Evolutionary conservation across 2,329 filamentous ascomycete species (phyloP), one percentile per base, ranked within the genome.

Genomic region (Trichothecium roseum): DNA sequence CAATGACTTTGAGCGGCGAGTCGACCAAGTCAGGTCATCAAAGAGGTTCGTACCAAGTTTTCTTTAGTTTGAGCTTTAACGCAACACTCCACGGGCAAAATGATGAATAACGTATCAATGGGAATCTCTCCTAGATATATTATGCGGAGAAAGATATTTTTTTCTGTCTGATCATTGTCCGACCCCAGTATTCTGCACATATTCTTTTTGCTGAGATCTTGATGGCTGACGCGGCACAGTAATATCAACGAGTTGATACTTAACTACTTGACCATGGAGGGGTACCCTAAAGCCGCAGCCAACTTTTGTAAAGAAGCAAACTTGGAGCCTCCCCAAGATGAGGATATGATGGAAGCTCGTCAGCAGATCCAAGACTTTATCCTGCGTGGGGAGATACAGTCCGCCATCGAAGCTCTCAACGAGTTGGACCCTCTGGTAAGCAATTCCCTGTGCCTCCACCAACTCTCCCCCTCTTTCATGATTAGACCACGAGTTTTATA

Each of bases 101-200:
- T 77, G 69, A 94, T 94, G 88, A 93, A 84, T 68, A 72, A 64
- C 65, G 72, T 79, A 80, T 84, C 81, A 93, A 94, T 98, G 91
- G 91, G 91, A 98, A 98, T 98, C 91, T 98, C 93, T 98, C 91
- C 83, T 85, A 96, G 84, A 73, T 24, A 76, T 68, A 64, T 59
- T 63, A 73, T 98, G 91, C 84, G 81, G 91, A 98, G 78, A 86
- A 78, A 61, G 70, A 80, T 84, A 59, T 57, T 42, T 48, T 56
- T 57, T 51, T 79, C 10, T 84, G 77, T 77, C 81, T 83, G 78
- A 77, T 72, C 78, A 56, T 36, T 28, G 14, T 18, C 18, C 9
- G n/a, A 6, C 18, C 34, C 28, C n/a, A 13, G 15, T 16, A 24
- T n/a, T 24, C 4, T 18, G 18, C 12, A 18, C 13, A n/a, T 30